Conservation (phyloP, 768 basidiomycete species). For the Rhizopogon vesiculosus region DNA sequence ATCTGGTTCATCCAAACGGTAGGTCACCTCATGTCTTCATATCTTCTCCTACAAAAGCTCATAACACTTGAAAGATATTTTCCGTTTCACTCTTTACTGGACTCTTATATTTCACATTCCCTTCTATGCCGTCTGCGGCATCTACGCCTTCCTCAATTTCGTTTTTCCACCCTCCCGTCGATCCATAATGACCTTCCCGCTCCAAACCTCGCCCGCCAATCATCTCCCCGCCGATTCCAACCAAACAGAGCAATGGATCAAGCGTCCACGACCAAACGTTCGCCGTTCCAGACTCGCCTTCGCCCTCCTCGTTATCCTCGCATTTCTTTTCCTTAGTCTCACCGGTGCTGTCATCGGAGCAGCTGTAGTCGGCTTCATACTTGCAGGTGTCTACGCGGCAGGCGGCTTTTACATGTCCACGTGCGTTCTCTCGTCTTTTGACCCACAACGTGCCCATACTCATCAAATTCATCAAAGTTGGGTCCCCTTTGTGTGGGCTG, state of each 20-base stretch:
- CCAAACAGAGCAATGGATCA: slow-evolving; percentile 6
- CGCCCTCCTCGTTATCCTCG: slow-evolving; percentile 34
- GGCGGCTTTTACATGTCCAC: slow-evolving; percentile 37
- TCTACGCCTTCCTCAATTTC: slow-evolving; percentile 39
- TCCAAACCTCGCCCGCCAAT: background rate
- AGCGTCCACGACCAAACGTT: slow-evolving; percentile 24
- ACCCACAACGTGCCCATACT: background rate
- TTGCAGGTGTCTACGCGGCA: slow-evolving; percentile 33
- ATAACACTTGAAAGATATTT: slow-evolving; percentile 27
- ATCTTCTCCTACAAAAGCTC: background rate
- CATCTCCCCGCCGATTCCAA: background rate
- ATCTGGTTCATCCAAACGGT: slow-evolving; percentile 33
- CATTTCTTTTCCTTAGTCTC: slow-evolving; percentile 30
- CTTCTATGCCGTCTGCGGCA: slow-evolving; percentile 33
- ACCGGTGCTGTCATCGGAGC: slow-evolving; percentile 34
- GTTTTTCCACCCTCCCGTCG: slow-evolving; percentile 29
- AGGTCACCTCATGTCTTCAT: background rate
- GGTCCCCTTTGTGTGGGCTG: slow-evolving; percentile 39
- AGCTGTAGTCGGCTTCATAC: slow-evolving; percentile 33
- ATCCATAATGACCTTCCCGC: slow-evolving; percentile 2
- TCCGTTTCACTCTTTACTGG: slow-evolving; percentile 45
- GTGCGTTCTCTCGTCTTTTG: slow-evolving; percentile 19
- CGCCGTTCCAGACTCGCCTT: slow-evolving; percentile 34
- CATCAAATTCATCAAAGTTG: slow-evolving; percentile 22
- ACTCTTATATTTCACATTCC: slow-evolving; percentile 43